Base-by-base conservation (phyloP, 2,329 filamentous ascomycete genomes). In the Rhynchosporium graminicola region DNA sequence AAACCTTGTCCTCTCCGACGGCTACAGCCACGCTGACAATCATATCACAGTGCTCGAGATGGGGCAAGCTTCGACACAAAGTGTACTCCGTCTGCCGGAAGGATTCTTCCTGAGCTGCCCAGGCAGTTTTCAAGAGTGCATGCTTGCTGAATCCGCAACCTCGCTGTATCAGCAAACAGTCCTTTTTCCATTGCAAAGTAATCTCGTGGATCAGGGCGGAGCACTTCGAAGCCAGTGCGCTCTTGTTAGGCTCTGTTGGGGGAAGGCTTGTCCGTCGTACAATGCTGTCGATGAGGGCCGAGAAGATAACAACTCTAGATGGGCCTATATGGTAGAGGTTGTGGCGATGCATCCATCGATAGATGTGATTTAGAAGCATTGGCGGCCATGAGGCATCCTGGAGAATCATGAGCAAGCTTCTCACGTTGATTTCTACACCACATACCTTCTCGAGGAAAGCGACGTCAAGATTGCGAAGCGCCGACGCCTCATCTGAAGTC, bases 101-200 rank as follows among this genome's bases (percentile, higher is more conserved):
- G 31, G 36, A 52, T n/a, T 52, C 29, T 52, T 52, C 10, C 8
- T 52, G 10, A 36, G 29, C 50, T n/a, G 50, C 36, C n/a, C 10
- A 52, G 20, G 36, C 29, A 52, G 50, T 40, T 40, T 52, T 52
- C n/a, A 52, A 52, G 9, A 36, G 29, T 36, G 50, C 28, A 52
- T 52, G 10, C 50, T 52, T 52, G 10, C 29, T 40, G 10, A 52
- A 52, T n/a, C 50, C 50, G 50, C 3, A 36, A 40, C 50, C 10
- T 40, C 29, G 36, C 10, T n/a, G 10, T 36, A 52, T 26, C 5
- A 52, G 10, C 13, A 52, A 26, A 36, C 50, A 36, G 5, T 52
- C 29, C 13, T 38, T 36, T 40, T 40, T 52, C 29, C 10, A 52
- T 52, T 38, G 2, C 10, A 40, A 38, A 36, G 29, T 52, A 40